Evolutionary conservation across 2,329 filamentous ascomycete genomes (phyloP), one percentile per base, ranked within the genome.

Genomic region (Fonsecaea nubica): DNA sequence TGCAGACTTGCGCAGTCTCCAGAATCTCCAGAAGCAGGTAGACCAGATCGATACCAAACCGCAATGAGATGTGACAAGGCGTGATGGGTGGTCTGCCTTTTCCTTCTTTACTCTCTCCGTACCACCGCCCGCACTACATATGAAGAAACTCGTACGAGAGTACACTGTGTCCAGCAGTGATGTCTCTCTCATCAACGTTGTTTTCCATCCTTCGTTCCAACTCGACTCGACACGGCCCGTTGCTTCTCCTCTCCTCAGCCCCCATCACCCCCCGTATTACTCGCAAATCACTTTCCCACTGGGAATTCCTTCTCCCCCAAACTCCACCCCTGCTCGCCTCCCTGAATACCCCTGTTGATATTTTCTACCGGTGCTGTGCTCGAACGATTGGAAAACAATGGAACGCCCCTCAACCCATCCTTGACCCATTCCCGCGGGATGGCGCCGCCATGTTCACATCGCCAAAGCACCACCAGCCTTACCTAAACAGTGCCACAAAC

Each of bases 351-450:
- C 58, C 38, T 56, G 60, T 40, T 38, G 32, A 55, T 6, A 42
- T 33, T 35, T 38, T 25, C 36, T n/a, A 59, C 42, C 13, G 36
- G 58, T 45, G 42, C 45, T 53, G 33, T 53, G 45, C 58, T 61
- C 48, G 58, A 57, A 56, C 59, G 42, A 58, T 48, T 64, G 36
- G 64, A 62, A 66, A 63, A 63, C 64, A 52, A 53, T 64, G 38
- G 65, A 67, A 67, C 57, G 45, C 21, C 45, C 45, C 18, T 21
- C 45, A 53, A 32, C 21, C 15, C 65, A 61, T 67, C 53, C 65
- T 60, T 64, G 61, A 61, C 56, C 65, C 60, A 56, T 48, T 61
- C 50, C 65, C 65, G 57, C 61, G 65, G 55, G 65, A 60, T 67
- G 61, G 65, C 61, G 61, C 61, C 61, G 65, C 65, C 61, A 48